Evolutionary conservation across 805 yeast species (phyloP).

Genomic region (Cyberlindnera petersonii): DNA sequence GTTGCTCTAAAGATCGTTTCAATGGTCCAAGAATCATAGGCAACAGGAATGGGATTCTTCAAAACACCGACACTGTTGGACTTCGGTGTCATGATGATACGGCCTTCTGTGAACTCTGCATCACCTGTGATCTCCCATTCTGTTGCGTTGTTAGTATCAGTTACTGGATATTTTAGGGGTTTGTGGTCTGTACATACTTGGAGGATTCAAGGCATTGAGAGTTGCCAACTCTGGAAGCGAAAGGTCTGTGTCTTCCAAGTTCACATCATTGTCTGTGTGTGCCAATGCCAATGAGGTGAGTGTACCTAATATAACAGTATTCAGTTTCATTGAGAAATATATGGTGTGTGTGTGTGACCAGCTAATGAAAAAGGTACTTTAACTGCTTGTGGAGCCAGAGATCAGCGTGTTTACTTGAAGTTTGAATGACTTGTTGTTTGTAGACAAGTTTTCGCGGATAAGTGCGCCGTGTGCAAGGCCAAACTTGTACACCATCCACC

Average conservation of each 20-base stretch:
- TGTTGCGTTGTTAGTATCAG: constrained; percentile 14
- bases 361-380: no score
- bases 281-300: constrained; percentile 5
- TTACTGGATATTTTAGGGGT: neutral
- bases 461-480: no score
- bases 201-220: constrained; percentile 24
- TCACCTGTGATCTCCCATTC: constrained; percentile 40
- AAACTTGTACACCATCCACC: no score
- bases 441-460: no score
- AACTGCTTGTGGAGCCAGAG: no score
- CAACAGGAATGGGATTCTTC: constrained; percentile 37
- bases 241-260: constrained; percentile 26
- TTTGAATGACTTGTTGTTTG: no score
- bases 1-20: constrained; percentile 62
- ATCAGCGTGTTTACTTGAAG: no score
- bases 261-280: constrained; percentile 24
- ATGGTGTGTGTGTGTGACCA: no score
- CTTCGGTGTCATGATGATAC: constrained; percentile 49
- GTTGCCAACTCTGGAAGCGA: constrained; percentile 39
- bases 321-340: constrained; percentile 2
- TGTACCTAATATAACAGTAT: neutral
- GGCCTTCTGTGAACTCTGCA: constrained; percentile 45
- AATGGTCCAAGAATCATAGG: constrained; percentile 45
- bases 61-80: constrained; percentile 39
- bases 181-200: constrained; percentile 12